Evolutionary conservation across 306 rosid genomes (phyloP).

Genomic region (Lathyrus oleraceus): DNA sequence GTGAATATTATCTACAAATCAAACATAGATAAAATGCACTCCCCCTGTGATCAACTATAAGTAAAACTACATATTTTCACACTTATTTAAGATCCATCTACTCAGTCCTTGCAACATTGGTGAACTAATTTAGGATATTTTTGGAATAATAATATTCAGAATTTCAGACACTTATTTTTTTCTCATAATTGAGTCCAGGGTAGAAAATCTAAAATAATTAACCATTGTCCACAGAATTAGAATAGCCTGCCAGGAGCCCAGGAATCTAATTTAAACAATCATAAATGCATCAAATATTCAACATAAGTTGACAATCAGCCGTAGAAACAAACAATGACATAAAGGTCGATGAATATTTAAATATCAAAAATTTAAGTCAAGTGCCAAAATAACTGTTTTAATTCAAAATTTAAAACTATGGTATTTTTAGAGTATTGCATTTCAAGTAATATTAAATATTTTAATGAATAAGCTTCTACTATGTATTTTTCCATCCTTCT

Average conservation of each 20-base stretch:
- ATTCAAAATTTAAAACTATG: background rate
- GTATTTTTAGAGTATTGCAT: background rate
- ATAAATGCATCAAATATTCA: background rate
- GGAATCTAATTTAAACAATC: background rate
- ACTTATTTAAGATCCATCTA: background rate
- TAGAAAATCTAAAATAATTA: slow-evolving; percentile 12
- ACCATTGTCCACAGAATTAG: background rate
- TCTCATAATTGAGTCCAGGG: background rate
- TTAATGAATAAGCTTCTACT: background rate
- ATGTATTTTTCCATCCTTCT: background rate
- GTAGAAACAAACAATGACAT: background rate
- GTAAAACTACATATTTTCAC: background rate
- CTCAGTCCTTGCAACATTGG: background rate
- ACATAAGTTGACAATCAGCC: background rate
- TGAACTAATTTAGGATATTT: background rate
- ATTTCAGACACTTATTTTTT: background rate
- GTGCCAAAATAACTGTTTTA: background rate
- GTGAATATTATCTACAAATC: background rate
- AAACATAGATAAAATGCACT: background rate
- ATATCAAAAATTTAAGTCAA: background rate
- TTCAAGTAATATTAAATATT: background rate
- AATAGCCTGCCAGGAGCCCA: background rate
- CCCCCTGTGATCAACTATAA: background rate
- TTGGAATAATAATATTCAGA: background rate
- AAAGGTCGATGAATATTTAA: background rate